Conservation (phyloP, 139 green algal species). For the Pleodorina starrii region DNA sequence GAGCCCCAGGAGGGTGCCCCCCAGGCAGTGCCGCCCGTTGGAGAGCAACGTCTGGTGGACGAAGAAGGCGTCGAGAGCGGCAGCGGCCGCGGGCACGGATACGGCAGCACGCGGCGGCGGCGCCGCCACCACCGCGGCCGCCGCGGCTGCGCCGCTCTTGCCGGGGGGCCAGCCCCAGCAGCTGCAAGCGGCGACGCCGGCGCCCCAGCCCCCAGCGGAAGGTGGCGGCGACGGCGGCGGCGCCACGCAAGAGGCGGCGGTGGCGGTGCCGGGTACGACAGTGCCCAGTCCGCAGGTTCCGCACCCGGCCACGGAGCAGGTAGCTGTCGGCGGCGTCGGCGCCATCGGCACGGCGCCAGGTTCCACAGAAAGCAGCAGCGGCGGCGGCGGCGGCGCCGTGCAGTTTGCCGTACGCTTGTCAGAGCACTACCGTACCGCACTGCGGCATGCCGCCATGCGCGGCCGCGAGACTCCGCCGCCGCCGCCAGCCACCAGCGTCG, state of each 20-base stretch:
- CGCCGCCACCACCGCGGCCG: not conserved
- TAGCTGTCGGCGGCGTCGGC: not conserved
- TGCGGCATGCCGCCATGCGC: too few relatives aligned
- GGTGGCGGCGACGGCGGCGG: not conserved
- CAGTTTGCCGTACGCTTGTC: too few relatives aligned
- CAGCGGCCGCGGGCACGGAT: not conserved
- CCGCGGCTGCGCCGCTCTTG: not conserved
- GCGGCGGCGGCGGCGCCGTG: too few relatives aligned
- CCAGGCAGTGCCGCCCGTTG: constrained; percentile 1
- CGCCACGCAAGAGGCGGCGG: not conserved
- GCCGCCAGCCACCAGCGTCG: too few relatives aligned
- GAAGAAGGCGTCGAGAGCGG: not conserved
- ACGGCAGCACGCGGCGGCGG: not conserved
- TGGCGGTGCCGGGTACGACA: not conserved
- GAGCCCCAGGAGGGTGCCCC: not conserved
- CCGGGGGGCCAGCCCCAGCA: not conserved
- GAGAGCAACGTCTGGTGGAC: not conserved
- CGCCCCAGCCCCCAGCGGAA: too few relatives aligned
- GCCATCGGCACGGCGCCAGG: too few relatives aligned
- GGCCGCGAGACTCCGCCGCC: too few relatives aligned
- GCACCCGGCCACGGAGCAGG: not conserved
- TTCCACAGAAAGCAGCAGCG: too few relatives aligned
- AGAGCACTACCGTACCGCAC: too few relatives aligned
- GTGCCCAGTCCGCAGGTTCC: too few relatives aligned
- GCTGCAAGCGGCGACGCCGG: not conserved